These are phyloP conservation scores for Buddleja alternifolia DNA, from an alignment of 257 asterid genomes.

Conservation along the genomic window DNA sequence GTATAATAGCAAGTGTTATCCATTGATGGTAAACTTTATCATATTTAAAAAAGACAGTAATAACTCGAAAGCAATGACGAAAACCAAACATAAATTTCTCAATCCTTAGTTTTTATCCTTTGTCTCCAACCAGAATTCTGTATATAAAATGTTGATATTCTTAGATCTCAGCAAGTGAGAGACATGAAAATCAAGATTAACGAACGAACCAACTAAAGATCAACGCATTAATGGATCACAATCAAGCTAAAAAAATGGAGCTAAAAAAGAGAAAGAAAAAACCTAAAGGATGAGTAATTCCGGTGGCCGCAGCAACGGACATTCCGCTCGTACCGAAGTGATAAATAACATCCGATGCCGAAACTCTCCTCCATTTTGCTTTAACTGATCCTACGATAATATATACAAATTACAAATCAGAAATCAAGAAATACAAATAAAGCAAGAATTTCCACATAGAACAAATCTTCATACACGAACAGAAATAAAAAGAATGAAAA, in stretches of 20 bases:
- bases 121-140: too few relatives aligned
- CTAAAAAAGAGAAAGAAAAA: background rate
- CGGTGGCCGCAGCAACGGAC: slow-evolving; percentile 94
- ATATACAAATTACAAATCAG: slow-evolving; percentile 14
- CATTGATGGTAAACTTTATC: slow-evolving; percentile 7
- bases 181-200: background rate
- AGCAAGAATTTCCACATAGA: background rate
- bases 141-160: background rate
- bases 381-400: slow-evolving; percentile 35
- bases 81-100: too few relatives aligned
- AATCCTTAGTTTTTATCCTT: too few relatives aligned
- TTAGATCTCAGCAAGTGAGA: background rate
- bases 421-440: background rate
- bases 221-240: too few relatives aligned
- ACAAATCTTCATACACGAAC: slow-evolving; percentile 4
- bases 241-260: background rate
- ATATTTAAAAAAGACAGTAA: slow-evolving; percentile 1
- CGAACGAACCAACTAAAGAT: too few relatives aligned
- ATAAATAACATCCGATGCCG: slow-evolving; percentile 57
- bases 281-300: slow-evolving; percentile 94
- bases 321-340: slow-evolving; percentile 92
- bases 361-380: slow-evolving; percentile 55
- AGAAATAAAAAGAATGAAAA: slow-evolving; percentile 2
- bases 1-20: background rate
- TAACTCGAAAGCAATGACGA: background rate